Evolutionary conservation across 345 rosid species (phyloP), one percentile per base, ranked within the genome.

Genomic region (Bruguiera parviflora): DNA sequence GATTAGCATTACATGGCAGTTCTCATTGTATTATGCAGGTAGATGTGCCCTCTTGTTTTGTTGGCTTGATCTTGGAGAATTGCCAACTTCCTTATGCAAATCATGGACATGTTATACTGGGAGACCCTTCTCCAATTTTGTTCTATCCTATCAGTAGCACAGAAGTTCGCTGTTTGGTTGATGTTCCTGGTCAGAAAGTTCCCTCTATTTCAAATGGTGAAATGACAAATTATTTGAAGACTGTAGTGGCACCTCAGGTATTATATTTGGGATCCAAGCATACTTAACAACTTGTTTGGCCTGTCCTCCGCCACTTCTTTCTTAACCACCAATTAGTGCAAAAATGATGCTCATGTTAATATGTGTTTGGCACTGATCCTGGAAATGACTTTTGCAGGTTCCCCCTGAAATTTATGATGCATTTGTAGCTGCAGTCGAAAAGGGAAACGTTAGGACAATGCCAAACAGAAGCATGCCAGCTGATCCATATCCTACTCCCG

Each of bases 161-260:
- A 4, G 89, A 91, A 67, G 65, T 87, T 33, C 89, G 92, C 33
- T 89, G 95, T 61, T 72, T 91, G 71, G 92, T 91, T 7, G 92
- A 87, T 73, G 69, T 89, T 16, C 91, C 89, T 0, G 86, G 88
- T 52, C 85, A 79, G 68, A 88, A 83, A 55, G 16, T 88, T 5
- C 94, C 88, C 52, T 88, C 94, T 27, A 75, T 89, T 59, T 83
- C 87, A 6, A 79, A 79, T 19, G 98, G 94, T 2, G 91, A 86
- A 71, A 87, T 92, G 91, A 75, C 88, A 3, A 70, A 70, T 20
- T 92, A 84, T 69, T 63, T 92, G 73, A 92, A 77, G 64, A 70
- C 82, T 37, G 63, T 31, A 0, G 84, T 88, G 47, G 91, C 87
- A 2, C 87, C 88, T 47, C 90, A 88, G 80, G 74, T 85, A 77